Conservation (phyloP, 23 red algal species). For the Chondrus crispus region DNA sequence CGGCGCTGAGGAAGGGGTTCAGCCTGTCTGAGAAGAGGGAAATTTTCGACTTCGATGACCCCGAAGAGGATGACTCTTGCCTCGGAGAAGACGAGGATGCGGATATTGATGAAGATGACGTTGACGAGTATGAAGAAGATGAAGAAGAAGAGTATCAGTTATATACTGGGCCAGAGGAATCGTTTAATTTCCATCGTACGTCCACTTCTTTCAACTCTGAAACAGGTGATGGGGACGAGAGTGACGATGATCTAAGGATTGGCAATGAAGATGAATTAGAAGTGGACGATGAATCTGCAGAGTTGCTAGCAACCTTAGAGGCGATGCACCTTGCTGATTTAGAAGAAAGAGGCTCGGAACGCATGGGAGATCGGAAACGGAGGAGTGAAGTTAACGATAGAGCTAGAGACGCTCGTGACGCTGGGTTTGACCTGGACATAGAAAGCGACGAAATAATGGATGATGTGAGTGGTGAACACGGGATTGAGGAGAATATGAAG, state of each 20-base stretch:
- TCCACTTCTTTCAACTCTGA: not conserved
- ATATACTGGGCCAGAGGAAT: conserved; percentile 12
- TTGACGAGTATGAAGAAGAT: not conserved
- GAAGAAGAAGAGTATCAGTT: conserved; percentile 37
- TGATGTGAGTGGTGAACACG: not conserved
- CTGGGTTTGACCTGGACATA: too few relatives aligned
- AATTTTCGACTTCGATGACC: conserved; percentile 43
- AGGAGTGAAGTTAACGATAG: too few relatives aligned
- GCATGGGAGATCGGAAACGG: too few relatives aligned
- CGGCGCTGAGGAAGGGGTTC: conserved; percentile 42
- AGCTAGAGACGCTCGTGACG: too few relatives aligned
- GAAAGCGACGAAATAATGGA: not conserved
- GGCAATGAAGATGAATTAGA: conserved; percentile 3
- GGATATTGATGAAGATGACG: conserved; percentile 12
- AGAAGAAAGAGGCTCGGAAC: not conserved
- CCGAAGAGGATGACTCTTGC: not conserved
- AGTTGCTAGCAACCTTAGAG: conserved; percentile 26
- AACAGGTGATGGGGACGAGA: not conserved
- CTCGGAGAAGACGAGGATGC: conserved; percentile 21
- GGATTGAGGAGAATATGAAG: not conserved
- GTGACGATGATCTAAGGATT: conserved; percentile 1
- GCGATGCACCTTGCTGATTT: conserved; percentile 31
- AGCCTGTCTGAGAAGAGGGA: conserved; percentile 14
- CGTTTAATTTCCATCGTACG: conserved; percentile 19
- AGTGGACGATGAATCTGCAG: conserved; percentile 39